phyloP scores from a whole-genome alignment of 164 flowering plant species.

The Chimonanthus salicifolius region DNA sequence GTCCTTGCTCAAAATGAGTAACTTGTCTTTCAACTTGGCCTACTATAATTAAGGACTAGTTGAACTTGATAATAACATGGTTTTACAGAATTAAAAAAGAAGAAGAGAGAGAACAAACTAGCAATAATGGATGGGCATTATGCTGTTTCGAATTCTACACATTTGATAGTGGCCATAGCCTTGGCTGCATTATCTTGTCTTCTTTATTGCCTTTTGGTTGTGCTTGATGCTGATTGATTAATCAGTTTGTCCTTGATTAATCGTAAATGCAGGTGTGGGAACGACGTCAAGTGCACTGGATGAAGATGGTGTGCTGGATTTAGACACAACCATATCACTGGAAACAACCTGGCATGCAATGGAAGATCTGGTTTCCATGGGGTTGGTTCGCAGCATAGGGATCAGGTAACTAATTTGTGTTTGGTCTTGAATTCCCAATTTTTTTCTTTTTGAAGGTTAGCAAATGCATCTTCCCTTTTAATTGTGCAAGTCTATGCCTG shows the following conservation, averaged over 20 bases:
- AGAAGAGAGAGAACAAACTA: too few relatives aligned
- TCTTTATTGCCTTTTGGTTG: background rate
- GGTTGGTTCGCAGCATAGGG: slow-evolving; percentile 88
- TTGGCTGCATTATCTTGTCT: background rate
- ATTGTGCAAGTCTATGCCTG: too few relatives aligned
- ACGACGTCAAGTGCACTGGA: slow-evolving; percentile 62
- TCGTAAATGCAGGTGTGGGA: background rate
- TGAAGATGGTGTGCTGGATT: slow-evolving; percentile 81
- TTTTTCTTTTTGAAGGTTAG: background rate
- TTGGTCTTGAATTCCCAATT: background rate
- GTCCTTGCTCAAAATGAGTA: too few relatives aligned
- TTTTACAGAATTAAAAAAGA: too few relatives aligned
- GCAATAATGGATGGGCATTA: too few relatives aligned
- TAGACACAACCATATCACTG: slow-evolving; percentile 78
- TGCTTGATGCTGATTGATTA: background rate
- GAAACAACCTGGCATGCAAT: slow-evolving; percentile 96
- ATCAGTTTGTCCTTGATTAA: background rate
- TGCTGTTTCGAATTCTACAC: too few relatives aligned
- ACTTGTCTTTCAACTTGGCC: too few relatives aligned
- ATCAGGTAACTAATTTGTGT: slow-evolving; percentile 55
- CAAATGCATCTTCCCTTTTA: background rate
- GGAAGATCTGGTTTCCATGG: slow-evolving; percentile 87
- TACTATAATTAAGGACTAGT: too few relatives aligned
- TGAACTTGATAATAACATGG: too few relatives aligned
- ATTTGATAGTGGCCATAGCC: too few relatives aligned